Base-by-base conservation (phyloP, 2,329 filamentous ascomycete genomes). In the Ramichloridium luteum region DNA sequence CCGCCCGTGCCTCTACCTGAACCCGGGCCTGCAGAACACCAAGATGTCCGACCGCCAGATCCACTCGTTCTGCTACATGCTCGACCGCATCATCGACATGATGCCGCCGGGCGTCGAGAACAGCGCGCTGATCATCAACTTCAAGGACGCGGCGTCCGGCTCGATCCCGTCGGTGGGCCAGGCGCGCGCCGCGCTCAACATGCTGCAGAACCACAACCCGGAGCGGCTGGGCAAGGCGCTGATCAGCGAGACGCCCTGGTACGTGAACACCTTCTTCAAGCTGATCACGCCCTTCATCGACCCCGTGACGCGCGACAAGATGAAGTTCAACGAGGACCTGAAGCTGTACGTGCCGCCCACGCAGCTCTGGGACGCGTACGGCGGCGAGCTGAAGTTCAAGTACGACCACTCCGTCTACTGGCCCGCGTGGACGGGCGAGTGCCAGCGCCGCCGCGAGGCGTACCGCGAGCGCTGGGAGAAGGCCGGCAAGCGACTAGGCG, bases 261-360 rank as follows among this genome's bases (percentile, higher is more conserved):
- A 93, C 41, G 82, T 96, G 39, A 78, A 74, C 57, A 81, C 81
- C 30, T 98, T 98, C 69, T 93, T 96, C 70, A 94, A 93, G 60
- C 65, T 94, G 48, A 86, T 98, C 60, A 85, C 76, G 4, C 85
- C 88, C 23, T 94, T 98, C 60, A 93, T 98, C 60, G 90, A 98
- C 58, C 90, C 90, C 5, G 64, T 86, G 48, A 98, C 90, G 6
- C 76, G 81, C 36, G 77, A 90, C 51, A 98, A 98, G 67, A 77
- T 98, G 63, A 92, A 90, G 64, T 94, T 93, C 69, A 94, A 96
- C 65, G 85, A 93, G 57, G 80, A 92, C 53, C 77, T 93, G 64
- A 70, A 69, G 45, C 66, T 80, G 45, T 84, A 85, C 55, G 79
- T 98, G 13, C 85, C 85, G 4, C 59, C 75, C 5, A 68, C 77